Evolutionary conservation across 2,329 filamentous ascomycete species (phyloP).

Genomic region (Drechslerella coelobrocha): DNA sequence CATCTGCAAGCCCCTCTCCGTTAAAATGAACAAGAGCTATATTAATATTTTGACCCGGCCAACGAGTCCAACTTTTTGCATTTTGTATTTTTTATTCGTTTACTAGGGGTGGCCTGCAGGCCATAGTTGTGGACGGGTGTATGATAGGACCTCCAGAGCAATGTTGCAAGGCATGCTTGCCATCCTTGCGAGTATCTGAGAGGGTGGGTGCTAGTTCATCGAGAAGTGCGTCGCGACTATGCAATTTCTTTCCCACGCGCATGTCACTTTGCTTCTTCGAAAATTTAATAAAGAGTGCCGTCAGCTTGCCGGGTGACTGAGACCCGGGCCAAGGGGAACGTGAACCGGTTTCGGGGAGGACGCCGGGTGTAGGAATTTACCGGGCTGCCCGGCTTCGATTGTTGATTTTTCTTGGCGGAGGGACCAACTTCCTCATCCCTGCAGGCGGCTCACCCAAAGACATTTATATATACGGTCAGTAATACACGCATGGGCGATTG

Average conservation of each 20-base stretch:
- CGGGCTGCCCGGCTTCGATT: not conserved
- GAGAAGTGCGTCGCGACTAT: slow-evolving; percentile 42
- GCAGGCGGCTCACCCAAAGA: not conserved
- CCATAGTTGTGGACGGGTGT: not conserved
- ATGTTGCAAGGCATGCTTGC: slow-evolving; percentile 29
- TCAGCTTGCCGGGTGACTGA: slow-evolving; percentile 12
- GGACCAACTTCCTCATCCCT: not conserved
- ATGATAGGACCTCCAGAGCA: slow-evolving; percentile 37
- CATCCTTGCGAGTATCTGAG: slow-evolving; percentile 18
- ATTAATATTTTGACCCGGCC: slow-evolving; percentile 37
- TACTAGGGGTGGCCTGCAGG: slow-evolving; percentile 12
- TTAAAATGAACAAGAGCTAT: slow-evolving; percentile 5
- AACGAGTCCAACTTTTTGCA: slow-evolving; percentile 33
- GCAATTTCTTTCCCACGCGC: slow-evolving; percentile 3
- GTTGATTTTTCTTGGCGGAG: not conserved
- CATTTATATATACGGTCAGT: no score
- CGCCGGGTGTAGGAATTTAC: not conserved
- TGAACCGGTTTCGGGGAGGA: no score
- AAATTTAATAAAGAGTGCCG: not conserved
- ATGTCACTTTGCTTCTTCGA: slow-evolving; percentile 35
- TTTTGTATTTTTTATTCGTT: slow-evolving; percentile 6
- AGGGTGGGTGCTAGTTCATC: slow-evolving; percentile 2
- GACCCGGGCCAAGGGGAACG: no score
- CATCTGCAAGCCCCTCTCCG: no score
- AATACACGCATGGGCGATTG: no score